A percentile compares a stretch with the other conserved stretches of the same genome.
Evolutionary conservation across 306 rosid species (phyloP).

Genomic region (Cicer cuneatum): DNA sequence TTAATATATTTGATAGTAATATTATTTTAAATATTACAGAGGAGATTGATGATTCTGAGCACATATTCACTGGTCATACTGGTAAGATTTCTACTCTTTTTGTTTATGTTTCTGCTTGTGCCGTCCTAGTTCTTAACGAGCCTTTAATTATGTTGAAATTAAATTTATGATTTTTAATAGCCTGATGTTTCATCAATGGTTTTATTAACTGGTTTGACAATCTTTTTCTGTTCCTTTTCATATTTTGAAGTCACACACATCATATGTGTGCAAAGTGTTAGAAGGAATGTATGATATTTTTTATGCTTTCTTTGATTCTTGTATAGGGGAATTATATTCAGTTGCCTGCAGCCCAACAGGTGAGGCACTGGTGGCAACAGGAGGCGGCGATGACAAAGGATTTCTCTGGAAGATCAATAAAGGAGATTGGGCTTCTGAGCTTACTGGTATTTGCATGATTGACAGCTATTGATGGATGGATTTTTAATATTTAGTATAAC

Average conservation of each 20-base stretch:
- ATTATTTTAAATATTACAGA: constrained; percentile 56
- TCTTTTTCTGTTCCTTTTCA: not conserved
- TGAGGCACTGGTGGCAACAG: constrained; percentile 76
- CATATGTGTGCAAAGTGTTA: not conserved
- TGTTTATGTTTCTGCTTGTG: constrained; percentile 14
- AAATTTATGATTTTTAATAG: constrained; percentile 5
- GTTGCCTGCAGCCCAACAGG: constrained; percentile 87
- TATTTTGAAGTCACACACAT: not conserved
- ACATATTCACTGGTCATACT: constrained; percentile 77
- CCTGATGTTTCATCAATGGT: not conserved
- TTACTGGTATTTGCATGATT: constrained; percentile 58
- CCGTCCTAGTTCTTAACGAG: not conserved
- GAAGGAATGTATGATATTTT: constrained; percentile 27
- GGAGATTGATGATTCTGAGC: constrained; percentile 69
- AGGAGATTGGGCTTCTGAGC: constrained; percentile 88
- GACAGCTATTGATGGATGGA: constrained; percentile 9
- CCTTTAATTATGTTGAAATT: constrained; percentile 17
- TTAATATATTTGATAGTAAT: constrained; percentile 16
- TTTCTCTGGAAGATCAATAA: constrained; percentile 85
- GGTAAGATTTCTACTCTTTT: constrained; percentile 53
- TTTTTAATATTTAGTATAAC: constrained; percentile 7
- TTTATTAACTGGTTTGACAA: constrained; percentile 1
- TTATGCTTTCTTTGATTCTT: constrained; percentile 33
- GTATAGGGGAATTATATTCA: constrained; percentile 75
- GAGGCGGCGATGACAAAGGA: constrained; percentile 87